Base-by-base conservation (phyloP, 2,329 filamentous ascomycete species). In the Fusarium decemcellulare region DNA sequence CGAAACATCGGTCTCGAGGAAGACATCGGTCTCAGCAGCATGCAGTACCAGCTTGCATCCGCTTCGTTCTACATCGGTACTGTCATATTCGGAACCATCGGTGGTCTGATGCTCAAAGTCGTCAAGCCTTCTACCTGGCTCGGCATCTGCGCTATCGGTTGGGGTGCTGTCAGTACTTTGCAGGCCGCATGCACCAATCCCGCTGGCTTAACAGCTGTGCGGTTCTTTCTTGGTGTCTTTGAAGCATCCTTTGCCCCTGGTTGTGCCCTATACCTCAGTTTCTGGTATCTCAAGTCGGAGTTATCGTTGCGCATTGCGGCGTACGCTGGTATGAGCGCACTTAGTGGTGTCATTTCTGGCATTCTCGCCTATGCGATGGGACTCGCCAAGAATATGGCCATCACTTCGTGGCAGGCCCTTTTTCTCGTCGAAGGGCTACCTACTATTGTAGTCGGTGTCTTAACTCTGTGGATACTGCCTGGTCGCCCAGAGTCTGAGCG, bases 291-390 rank as follows among this genome's bases (percentile, higher is more conserved):
- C 11, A 68, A 68, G 32, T 68, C 65, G 2, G 62, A 65, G 16
- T 48, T 68, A 9, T 68, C 65, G 2, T 32, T 68, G 15, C 52
- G 65, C 4, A 68, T 68, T n/a, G 65, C 65, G 1, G 62, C 65
- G 6, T 68, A 68, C 42, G 65, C 65, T 10, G 65, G 65, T 2
- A 68, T 65, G 65, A 68, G 65, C 34, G 65, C 65, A 8, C 29
- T 68, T 9, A 68, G 61, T 23, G 65, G 65, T 36, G 62, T 68
- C 8, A 43, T 68, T 12, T 65, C 65, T 3, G 65, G 62, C 7
- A 4, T 68, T 5, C 57, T 65, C 18, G 50, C 65, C 1, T 65
- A 68, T 15, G 61, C 58, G 2, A 54, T 68, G 12, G 61, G 65
- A 5, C 53, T 37, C 10, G 65, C 62, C n/a, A 23, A 68, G 27